These are phyloP conservation scores for Eucalyptus tenuipes DNA, from an alignment of 345 rosid genomes.

Conservation along the genomic window DNA sequence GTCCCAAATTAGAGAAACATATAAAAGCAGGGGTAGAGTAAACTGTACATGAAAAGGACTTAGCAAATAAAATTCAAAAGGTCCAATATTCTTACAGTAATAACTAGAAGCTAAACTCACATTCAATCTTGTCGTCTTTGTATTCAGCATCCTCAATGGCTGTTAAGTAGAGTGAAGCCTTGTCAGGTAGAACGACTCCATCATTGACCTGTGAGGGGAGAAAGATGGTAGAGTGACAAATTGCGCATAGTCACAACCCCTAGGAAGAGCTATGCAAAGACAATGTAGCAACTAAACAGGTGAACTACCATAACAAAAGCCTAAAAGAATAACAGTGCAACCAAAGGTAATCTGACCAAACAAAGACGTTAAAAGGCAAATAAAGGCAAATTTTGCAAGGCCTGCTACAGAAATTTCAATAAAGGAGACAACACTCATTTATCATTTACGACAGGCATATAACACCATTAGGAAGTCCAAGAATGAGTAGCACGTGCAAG, in stretches of 20 bases:
- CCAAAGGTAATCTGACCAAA: neutral
- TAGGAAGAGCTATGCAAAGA: neutral
- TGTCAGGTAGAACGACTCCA: slow-evolving; percentile 84
- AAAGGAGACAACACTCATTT: neutral
- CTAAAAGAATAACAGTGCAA: neutral
- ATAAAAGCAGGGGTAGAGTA: neutral
- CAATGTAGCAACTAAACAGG: neutral
- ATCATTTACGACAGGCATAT: neutral
- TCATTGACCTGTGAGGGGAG: slow-evolving; percentile 43
- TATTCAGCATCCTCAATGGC: slow-evolving; percentile 96
- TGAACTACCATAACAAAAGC: neutral
- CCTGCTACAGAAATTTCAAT: neutral
- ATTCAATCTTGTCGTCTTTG: slow-evolving; percentile 93
- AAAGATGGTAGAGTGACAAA: neutral
- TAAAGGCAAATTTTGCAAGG: neutral
- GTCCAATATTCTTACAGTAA: neutral
- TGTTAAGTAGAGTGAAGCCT: slow-evolving; percentile 80
- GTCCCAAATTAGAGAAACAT: neutral
- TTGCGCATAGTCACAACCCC: neutral
- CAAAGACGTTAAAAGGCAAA: neutral
- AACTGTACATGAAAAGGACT: neutral
- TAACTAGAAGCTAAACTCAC: slow-evolving; percentile 22
- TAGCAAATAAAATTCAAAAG: neutral
- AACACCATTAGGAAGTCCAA: neutral
- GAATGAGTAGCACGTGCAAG: neutral